phyloP scores from a whole-genome alignment of 202 grass and related monocot genomes.

The Zizania palustris region DNA sequence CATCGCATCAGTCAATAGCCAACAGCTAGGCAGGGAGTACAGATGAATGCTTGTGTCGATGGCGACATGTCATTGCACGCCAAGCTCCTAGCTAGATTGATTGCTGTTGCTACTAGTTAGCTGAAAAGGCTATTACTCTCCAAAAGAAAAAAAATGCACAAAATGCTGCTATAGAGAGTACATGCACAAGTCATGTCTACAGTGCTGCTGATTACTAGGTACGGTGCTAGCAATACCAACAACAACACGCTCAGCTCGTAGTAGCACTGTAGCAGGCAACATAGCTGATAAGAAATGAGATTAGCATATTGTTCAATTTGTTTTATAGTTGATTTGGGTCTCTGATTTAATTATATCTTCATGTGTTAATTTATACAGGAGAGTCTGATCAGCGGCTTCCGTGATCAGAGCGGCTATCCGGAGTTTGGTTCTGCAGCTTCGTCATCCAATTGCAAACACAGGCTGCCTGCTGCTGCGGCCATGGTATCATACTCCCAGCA shows the following conservation, averaged over 20 bases:
- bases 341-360: background rate
- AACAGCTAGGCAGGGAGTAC: background rate
- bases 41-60: background rate
- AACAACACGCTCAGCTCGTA: background rate
- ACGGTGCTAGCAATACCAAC: background rate
- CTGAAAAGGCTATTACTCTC: slow-evolving; percentile 4
- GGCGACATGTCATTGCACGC: slow-evolving; percentile 6
- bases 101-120: background rate
- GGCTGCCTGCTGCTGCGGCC: slow-evolving; percentile 6
- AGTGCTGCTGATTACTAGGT: background rate
- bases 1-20: background rate
- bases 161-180: too few relatives aligned
- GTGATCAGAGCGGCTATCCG: slow-evolving; percentile 25
- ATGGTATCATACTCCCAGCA: slow-evolving; percentile 59
- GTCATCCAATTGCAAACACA: slow-evolving; percentile 59
- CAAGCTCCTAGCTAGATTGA: background rate
- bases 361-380: slow-evolving; percentile 2
- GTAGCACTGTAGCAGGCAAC: too few relatives aligned
- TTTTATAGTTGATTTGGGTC: background rate
- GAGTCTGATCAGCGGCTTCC: slow-evolving; percentile 28
- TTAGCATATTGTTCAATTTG: background rate
- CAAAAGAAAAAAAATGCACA: too few relatives aligned
- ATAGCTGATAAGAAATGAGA: background rate
- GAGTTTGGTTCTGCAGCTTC: slow-evolving; percentile 49
- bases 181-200: background rate